phyloP scores from a whole-genome alignment of 2,329 filamentous ascomycete species.

The Cryphonectria nitschkei region DNA sequence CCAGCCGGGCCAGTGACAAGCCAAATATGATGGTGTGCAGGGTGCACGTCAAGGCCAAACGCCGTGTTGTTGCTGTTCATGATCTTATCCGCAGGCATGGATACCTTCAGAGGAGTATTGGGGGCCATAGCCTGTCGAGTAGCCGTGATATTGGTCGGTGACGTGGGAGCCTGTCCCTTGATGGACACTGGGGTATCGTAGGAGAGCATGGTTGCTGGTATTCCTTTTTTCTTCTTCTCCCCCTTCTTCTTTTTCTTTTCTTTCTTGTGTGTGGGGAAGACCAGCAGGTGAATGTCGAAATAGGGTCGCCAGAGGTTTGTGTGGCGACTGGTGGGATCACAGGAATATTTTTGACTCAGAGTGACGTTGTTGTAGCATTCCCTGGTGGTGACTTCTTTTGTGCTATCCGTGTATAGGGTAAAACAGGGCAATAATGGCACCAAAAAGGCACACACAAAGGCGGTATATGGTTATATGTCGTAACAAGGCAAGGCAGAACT shows the following conservation, averaged over 20 bases:
- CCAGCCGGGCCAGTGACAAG: conserved; percentile 79
- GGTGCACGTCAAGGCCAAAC: conserved; percentile 32
- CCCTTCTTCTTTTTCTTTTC: background rate
- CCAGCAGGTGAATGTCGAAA: background rate
- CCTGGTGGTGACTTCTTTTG: background rate
- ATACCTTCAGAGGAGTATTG: conserved; percentile 33
- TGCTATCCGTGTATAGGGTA: background rate
- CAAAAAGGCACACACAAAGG: background rate
- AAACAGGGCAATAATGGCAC: background rate
- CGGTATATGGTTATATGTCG: background rate
- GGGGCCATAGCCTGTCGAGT: conserved; percentile 35
- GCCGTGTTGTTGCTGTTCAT: conserved; percentile 37
- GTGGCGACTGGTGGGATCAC: background rate
- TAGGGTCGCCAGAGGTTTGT: background rate
- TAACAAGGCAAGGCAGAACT: background rate
- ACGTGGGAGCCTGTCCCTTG: conserved; percentile 42
- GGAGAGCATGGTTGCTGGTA: conserved; percentile 49
- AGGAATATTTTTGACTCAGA: background rate
- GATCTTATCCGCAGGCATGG: conserved; percentile 36
- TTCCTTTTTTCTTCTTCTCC: background rate
- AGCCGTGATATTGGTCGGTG: conserved; percentile 35
- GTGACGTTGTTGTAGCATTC: conserved; percentile 8
- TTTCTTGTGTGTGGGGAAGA: background rate
- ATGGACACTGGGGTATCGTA: conserved; percentile 52
- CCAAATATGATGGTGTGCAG: conserved; percentile 71